Conservation (phyloP, 2,329 filamentous ascomycete genomes). For the Microcyclospora tardicrescens region DNA sequence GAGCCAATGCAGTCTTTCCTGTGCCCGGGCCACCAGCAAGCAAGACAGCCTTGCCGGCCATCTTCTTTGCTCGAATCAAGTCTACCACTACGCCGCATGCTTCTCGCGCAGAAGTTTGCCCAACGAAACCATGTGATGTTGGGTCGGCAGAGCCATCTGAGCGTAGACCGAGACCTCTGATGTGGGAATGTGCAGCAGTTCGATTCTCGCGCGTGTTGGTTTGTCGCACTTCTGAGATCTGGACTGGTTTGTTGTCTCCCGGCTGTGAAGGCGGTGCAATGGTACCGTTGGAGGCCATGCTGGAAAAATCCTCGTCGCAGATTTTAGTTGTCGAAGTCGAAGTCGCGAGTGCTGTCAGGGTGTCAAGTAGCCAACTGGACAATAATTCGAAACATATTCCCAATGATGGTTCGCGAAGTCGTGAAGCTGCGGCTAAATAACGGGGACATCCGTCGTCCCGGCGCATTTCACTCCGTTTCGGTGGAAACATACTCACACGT, state of each 20-base stretch:
- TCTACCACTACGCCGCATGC: conserved; percentile 94
- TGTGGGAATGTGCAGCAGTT: conserved; percentile 94
- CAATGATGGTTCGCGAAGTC: too few relatives aligned
- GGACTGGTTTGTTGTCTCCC: conserved; percentile 13
- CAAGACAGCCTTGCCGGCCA: conserved; percentile 87
- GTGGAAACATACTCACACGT: too few relatives aligned
- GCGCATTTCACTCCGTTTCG: too few relatives aligned
- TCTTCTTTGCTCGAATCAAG: conserved; percentile 89
- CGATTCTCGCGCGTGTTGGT: conserved; percentile 62
- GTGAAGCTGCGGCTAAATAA: too few relatives aligned
- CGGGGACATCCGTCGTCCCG: too few relatives aligned
- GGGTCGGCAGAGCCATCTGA: conserved; percentile 74
- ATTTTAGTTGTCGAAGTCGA: too few relatives aligned
- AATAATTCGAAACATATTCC: too few relatives aligned
- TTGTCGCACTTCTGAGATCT: conserved; percentile 24
- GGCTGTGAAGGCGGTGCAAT: conserved; percentile 4
- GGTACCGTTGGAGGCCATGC: conserved; percentile 7
- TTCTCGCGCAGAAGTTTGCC: conserved; percentile 80
- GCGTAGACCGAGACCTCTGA: conserved; percentile 84
- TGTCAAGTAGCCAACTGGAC: too few relatives aligned
- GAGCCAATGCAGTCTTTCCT: conserved; percentile 89
- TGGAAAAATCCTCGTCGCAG: not conserved
- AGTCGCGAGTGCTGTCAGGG: too few relatives aligned
- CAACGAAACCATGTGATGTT: conserved; percentile 72
- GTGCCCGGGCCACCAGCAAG: conserved; percentile 91